Evolutionary conservation across 306 rosid species (phyloP), one percentile per base, ranked within the genome.

Genomic region (Vicia sativa): DNA sequence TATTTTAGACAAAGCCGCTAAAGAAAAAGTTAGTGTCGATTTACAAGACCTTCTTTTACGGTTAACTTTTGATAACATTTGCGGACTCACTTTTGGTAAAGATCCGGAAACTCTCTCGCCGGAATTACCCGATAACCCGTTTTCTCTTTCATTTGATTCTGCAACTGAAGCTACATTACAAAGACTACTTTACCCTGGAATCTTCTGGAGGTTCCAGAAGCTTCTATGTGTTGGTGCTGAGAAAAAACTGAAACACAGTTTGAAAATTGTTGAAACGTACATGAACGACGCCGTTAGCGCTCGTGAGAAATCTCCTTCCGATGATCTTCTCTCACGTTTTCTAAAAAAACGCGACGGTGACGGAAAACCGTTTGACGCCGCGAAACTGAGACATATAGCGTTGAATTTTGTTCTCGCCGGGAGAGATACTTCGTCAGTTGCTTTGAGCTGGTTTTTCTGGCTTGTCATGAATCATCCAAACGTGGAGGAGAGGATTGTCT

Each of bases 391-490:
- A 5, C 93, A 75, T 10, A 88, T 93, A 11, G 96, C 98, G 0
- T 74, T 93, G 31, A 93, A 93, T 81, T 93, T 93, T 76, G 84
- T 93, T 73, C 96, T 93, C 57, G 98, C 98, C 48, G 98, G 98
- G 1, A 86, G 98, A 13, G 98, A 93, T 88, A 93, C 98, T 3
- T 90, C 98, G 0, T 93, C 98, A 0, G 98, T 93, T 28, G 98
- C 98, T 0, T 87, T 93, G 41, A 84, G 91, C 77, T 93, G 98
- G 98, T 90, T 93, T 82, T 93, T 93, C 83, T 85, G 87, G 91
- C 93, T 93, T n/a, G 75, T 93, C 45, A 86, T 86, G 85, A 81
- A 81, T 81, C 80, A 86, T 71, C 93, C 93, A 0, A 16, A 4
- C 1, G 75, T 90, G 3, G 98, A 93, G 58, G 71, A 74, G n/a